These are phyloP conservation scores for Auriculariales sp. DNA, from an alignment of 768 basidiomycete species.

Conservation along the genomic window DNA sequence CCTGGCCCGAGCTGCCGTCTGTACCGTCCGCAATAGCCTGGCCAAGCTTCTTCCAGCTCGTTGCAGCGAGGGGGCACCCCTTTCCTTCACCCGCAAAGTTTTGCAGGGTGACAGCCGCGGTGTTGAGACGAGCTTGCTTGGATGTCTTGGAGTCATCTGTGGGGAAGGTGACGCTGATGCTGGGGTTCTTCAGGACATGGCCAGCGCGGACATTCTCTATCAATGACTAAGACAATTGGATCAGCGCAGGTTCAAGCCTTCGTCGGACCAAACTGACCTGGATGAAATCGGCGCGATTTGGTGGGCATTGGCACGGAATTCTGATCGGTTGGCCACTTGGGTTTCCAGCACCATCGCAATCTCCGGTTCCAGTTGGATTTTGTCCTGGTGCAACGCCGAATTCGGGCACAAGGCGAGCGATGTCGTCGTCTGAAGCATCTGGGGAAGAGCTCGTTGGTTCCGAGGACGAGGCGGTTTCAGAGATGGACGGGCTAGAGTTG, in stretches of 20 bases:
- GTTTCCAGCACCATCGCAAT: too few relatives aligned
- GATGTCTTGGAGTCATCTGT: conserved; percentile 8
- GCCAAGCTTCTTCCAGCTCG: conserved; percentile 9
- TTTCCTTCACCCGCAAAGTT: conserved; percentile 14
- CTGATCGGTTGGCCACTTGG: too few relatives aligned
- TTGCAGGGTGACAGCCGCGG: conserved; percentile 14
- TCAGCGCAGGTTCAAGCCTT: too few relatives aligned
- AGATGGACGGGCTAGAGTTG: too few relatives aligned
- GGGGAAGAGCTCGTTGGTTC: too few relatives aligned
- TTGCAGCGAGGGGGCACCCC: conserved; percentile 13
- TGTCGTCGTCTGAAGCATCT: too few relatives aligned
- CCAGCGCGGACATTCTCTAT: conserved; percentile 20
- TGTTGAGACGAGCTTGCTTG: conserved; percentile 11
- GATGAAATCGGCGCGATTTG: conserved; percentile 36
- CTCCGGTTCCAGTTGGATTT: too few relatives aligned
- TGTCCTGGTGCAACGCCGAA: too few relatives aligned
- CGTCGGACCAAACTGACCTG: too few relatives aligned
- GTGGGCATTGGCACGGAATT: conserved; percentile 49
- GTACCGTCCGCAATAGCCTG: conserved; percentile 1
- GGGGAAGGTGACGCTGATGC: conserved; percentile 13
- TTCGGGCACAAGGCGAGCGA: too few relatives aligned
- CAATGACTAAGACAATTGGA: conserved; percentile 17
- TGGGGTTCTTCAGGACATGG: conserved; percentile 13
- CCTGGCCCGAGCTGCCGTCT: neutral
- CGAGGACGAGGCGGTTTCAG: too few relatives aligned